Conservation (phyloP, 179 eudicot species). For the Camellia oleifera region DNA sequence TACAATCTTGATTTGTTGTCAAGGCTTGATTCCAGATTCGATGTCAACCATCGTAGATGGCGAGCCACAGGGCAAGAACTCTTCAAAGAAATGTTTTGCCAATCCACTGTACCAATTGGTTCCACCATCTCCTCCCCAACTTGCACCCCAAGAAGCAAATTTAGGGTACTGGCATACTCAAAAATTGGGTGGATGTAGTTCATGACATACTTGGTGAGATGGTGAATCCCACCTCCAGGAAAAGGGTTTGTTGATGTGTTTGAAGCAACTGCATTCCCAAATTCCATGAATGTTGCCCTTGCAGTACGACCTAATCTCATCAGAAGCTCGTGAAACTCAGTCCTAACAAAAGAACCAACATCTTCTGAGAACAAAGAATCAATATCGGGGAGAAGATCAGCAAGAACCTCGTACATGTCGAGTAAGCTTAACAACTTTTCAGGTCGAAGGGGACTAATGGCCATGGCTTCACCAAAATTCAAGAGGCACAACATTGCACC, state of each 20-base stretch:
- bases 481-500: constrained; percentile 48
- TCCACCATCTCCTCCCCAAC: not conserved
- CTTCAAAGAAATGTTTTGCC: not conserved
- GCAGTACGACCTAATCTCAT: constrained; percentile 47
- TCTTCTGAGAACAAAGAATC: constrained; percentile 42
- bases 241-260: constrained; percentile 43
- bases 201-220: constrained; percentile 69
- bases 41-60: constrained; percentile 39
- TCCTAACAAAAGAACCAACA: constrained; percentile 37
- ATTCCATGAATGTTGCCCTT: constrained; percentile 42
- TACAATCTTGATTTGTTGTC: constrained; percentile 58
- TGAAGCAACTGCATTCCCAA: constrained; percentile 48
- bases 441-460: constrained; percentile 51
- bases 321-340: constrained; percentile 51
- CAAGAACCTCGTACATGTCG: constrained; percentile 63
- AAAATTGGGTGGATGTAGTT: constrained; percentile 52
- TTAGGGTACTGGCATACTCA: constrained; percentile 44
- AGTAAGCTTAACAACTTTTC: constrained; percentile 69
- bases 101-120: not conserved
- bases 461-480: constrained; percentile 76
- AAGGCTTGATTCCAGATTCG: constrained; percentile 53
- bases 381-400: constrained; percentile 39
- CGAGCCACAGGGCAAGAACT: constrained; percentile 29
- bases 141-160: constrained; percentile 41
- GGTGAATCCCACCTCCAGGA: constrained; percentile 61